Conservation (phyloP, 2,329 filamentous ascomycete species). For the Metarhizium guizhouense region DNA sequence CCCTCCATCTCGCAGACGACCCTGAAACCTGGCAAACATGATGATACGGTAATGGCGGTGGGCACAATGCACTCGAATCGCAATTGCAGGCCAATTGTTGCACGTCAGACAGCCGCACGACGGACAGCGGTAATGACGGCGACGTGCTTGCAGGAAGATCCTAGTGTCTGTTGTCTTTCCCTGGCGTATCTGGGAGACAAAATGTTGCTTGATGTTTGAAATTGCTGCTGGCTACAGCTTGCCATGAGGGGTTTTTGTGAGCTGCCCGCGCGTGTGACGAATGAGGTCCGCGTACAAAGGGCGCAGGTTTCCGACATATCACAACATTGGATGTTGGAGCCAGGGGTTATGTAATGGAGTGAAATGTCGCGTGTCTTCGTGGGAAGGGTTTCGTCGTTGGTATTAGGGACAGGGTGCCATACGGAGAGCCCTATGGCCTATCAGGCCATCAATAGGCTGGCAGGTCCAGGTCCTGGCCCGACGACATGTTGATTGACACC, state of each 20-base stretch:
- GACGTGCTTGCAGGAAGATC: not conserved
- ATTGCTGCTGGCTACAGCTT: too few species aligned
- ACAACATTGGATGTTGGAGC: not conserved
- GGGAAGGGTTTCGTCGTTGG: not conserved
- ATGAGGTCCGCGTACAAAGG: not conserved
- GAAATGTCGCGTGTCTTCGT: conserved; percentile 1
- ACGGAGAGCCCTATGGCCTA: not conserved
- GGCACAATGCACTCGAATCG: not conserved
- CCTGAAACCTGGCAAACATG: not conserved
- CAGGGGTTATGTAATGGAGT: not conserved
- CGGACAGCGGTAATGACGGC: not conserved
- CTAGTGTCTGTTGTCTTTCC: too few species aligned
- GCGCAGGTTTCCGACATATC: not conserved
- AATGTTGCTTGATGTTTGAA: too few species aligned
- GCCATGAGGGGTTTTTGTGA: not conserved
- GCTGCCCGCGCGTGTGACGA: not conserved
- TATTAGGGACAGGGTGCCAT: not conserved
- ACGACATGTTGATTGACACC: not conserved
- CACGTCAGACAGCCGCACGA: not conserved
- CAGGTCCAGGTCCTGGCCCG: too few species aligned
- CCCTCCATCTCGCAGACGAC: not conserved
- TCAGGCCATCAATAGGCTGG: too few species aligned
- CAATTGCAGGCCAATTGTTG: not conserved
- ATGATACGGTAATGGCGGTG: not conserved
- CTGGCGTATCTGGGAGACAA: too few species aligned